Conservation (phyloP, 1,139 yeast genomes). For the Hyphopichia khmerensis region DNA sequence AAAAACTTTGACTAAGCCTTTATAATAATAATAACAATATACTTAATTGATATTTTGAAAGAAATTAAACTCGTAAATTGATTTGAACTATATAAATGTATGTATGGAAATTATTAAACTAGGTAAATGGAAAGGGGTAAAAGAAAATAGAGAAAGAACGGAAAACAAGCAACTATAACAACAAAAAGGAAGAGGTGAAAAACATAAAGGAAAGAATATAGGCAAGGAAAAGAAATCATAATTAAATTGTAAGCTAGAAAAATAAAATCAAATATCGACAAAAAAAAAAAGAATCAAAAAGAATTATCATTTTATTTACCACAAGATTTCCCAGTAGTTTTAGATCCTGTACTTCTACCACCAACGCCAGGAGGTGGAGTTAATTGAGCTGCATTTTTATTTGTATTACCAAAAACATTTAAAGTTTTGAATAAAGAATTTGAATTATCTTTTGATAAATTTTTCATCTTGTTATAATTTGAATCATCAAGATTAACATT, state of each 20-base stretch:
- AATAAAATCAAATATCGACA: not conserved
- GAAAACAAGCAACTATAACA: not conserved
- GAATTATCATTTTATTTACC: not conserved
- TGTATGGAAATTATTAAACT: not conserved
- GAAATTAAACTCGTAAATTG: not conserved
- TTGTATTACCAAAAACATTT: conserved; percentile 17
- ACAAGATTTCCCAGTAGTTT: not conserved
- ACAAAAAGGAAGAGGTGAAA: not conserved
- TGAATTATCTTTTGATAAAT: not conserved
- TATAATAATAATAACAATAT: too few relatives aligned
- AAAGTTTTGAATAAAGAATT: conserved; percentile 26
- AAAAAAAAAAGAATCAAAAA: not conserved
- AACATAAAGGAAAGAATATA: not conserved
- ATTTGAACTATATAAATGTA: not conserved
- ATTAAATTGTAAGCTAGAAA: not conserved
- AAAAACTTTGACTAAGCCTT: too few relatives aligned
- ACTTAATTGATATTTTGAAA: too few relatives aligned
- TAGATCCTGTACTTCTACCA: not conserved
- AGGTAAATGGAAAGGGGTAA: not conserved
- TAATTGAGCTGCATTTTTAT: not conserved
- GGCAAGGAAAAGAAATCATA: not conserved
- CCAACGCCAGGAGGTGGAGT: conserved; percentile 1
- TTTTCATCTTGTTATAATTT: not conserved
- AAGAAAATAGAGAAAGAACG: too few relatives aligned
- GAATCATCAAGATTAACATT: conserved; percentile 1